phyloP scores from a whole-genome alignment of 306 rosid species.

The Castanospermum australe region DNA sequence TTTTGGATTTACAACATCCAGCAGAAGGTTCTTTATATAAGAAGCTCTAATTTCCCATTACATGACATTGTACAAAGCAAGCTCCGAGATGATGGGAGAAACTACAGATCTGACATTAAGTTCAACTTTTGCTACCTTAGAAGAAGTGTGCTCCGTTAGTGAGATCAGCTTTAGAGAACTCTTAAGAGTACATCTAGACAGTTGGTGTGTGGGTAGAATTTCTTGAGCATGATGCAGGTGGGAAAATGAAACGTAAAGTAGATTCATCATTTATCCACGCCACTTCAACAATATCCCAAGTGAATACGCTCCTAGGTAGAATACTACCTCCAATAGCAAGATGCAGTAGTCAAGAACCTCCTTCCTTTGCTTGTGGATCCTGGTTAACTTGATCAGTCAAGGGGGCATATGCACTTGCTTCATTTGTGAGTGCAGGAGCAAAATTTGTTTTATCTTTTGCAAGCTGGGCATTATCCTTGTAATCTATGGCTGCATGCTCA shows the following conservation, averaged over 20 bases:
- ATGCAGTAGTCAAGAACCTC: slow-evolving; percentile 39
- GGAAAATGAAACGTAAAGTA: neutral
- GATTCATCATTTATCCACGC: neutral
- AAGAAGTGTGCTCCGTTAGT: neutral
- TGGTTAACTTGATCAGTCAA: slow-evolving; percentile 32
- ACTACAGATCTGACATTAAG: slow-evolving; percentile 1
- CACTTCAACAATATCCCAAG: neutral
- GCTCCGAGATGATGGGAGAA: slow-evolving; percentile 9
- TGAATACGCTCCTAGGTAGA: neutral
- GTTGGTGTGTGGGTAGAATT: neutral
- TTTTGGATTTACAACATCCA: slow-evolving; percentile 20
- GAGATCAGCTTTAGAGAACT: slow-evolving; percentile 20
- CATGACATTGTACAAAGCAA: neutral
- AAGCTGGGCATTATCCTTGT: slow-evolving; percentile 8
- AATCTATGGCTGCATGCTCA: slow-evolving; percentile 22
- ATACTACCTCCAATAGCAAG: neutral
- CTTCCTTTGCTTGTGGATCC: slow-evolving; percentile 38
- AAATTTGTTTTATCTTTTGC: slow-evolving; percentile 22
- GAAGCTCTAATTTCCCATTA: slow-evolving; percentile 12
- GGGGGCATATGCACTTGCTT: slow-evolving; percentile 39
- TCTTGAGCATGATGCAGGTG: neutral
- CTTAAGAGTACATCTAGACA: slow-evolving; percentile 1
- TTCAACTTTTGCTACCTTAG: slow-evolving; percentile 13
- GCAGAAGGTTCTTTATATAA: neutral
- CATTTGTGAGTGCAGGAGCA: slow-evolving; percentile 1